These are phyloP conservation scores for Cladochytrium replicatum DNA, from an alignment of 192 early-diverging fungal genomes.

Conservation along the genomic window DNA sequence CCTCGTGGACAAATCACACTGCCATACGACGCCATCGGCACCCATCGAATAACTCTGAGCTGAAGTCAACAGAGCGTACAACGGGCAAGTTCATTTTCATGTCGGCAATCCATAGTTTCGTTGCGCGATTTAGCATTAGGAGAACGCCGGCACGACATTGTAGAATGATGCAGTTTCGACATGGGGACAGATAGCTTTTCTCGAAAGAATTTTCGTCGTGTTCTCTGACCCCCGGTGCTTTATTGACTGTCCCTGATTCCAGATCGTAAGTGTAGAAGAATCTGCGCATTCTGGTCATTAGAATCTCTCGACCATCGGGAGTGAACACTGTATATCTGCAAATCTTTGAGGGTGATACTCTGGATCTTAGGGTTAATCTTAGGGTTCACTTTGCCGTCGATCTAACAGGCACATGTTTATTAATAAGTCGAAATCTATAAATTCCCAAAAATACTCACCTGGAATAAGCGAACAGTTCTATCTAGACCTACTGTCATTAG, in stretches of 20 bases:
- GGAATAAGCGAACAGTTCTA: slow-evolving; percentile 79
- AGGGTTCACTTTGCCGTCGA: slow-evolving; percentile 88
- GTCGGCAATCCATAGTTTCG: slow-evolving; percentile 82
- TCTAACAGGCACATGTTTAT: slow-evolving; percentile 22
- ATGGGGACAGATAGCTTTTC: slow-evolving; percentile 56
- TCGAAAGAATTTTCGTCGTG: slow-evolving; percentile 64
- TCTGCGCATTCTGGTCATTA: slow-evolving; percentile 67
- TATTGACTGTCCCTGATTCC: slow-evolving; percentile 59
- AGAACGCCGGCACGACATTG: slow-evolving; percentile 72
- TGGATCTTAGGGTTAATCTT: too few relatives aligned
- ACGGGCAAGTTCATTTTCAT: slow-evolving; percentile 78
- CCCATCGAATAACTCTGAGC: slow-evolving; percentile 74
- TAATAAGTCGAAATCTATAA: neutral
- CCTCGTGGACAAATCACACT: slow-evolving; percentile 72
- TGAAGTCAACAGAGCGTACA: slow-evolving; percentile 63
- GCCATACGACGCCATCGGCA: slow-evolving; percentile 78
- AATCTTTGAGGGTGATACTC: slow-evolving; percentile 76
- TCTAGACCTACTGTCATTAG: slow-evolving; percentile 83
- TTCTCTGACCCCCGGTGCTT: slow-evolving; percentile 63
- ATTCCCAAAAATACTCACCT: slow-evolving; percentile 22
- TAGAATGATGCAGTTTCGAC: slow-evolving; percentile 68
- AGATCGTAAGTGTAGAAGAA: slow-evolving; percentile 82
- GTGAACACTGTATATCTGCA: slow-evolving; percentile 78
- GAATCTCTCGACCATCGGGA: slow-evolving; percentile 59
- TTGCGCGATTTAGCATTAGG: slow-evolving; percentile 59